Conservation (phyloP, 768 basidiomycete species). For the Brasilioporus rufonigricans region DNA sequence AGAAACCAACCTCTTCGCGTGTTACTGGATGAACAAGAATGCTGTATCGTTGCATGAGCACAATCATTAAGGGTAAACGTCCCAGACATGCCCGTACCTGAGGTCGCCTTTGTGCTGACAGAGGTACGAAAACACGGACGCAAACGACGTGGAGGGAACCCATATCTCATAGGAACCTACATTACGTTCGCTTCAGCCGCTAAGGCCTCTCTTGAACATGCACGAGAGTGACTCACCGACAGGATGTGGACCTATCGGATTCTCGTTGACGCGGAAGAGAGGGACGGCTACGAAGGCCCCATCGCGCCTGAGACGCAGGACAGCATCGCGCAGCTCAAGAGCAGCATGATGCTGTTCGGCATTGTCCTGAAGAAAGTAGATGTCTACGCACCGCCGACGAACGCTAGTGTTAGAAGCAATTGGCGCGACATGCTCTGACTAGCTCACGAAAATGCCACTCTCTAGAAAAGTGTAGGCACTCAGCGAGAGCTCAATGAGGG, state of each 20-base stretch:
- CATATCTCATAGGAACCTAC: constrained; percentile 81
- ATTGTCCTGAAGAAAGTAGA: constrained; percentile 76
- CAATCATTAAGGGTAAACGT: neutral
- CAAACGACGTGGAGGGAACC: constrained; percentile 73
- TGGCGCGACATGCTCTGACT: neutral
- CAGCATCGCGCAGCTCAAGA: constrained; percentile 65
- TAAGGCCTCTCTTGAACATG: neutral
- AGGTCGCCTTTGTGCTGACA: constrained; percentile 63
- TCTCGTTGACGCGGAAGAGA: constrained; percentile 64
- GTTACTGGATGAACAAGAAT: constrained; percentile 76
- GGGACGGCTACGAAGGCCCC: constrained; percentile 82
- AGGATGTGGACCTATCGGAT: constrained; percentile 73
- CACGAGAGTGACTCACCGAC: constrained; percentile 47
- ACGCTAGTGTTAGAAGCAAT: neutral
- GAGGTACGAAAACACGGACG: constrained; percentile 74
- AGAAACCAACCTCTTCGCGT: constrained; percentile 54
- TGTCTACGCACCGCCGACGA: constrained; percentile 44
- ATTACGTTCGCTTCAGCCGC: neutral
- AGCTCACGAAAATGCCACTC: constrained; percentile 82
- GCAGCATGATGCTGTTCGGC: constrained; percentile 60
- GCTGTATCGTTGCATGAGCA: constrained; percentile 36
- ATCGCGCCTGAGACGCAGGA: constrained; percentile 65
- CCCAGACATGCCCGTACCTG: constrained; percentile 43
- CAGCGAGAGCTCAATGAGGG: neutral
- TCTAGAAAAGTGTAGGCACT: constrained; percentile 31